Evolutionary conservation across 345 rosid species (phyloP).

Genomic region (Brassica incana): DNA sequence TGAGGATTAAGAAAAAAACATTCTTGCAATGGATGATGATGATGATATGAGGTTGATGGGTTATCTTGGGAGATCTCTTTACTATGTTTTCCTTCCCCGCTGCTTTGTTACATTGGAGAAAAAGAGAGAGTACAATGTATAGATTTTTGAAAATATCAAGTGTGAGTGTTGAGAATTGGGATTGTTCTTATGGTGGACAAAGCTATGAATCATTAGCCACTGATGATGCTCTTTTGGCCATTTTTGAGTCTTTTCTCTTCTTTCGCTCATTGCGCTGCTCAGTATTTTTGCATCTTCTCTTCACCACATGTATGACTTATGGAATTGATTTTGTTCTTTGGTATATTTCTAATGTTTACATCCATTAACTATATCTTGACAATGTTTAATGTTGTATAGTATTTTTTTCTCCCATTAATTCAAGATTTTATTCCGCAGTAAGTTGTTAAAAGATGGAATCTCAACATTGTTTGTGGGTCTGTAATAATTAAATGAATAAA

Average conservation of each 20-base stretch:
- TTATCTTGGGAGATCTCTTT: slow-evolving; percentile 30
- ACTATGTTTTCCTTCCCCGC: background rate
- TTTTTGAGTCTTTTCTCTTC: background rate
- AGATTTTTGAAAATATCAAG: slow-evolving; percentile 2
- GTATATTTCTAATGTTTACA: background rate
- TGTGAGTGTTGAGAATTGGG: slow-evolving; percentile 19
- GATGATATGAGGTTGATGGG: slow-evolving; percentile 24
- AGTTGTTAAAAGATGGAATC: background rate
- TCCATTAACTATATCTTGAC: background rate
- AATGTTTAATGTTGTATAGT: background rate
- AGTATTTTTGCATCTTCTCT: background rate
- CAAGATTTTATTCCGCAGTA: background rate
- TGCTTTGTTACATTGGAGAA: slow-evolving; percentile 19
- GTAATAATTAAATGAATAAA: background rate
- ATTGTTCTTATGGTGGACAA: slow-evolving; percentile 7
- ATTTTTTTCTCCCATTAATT: background rate
- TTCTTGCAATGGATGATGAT: slow-evolving; percentile 18
- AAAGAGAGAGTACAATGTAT: slow-evolving; percentile 28
- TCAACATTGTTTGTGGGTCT: background rate
- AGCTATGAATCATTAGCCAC: slow-evolving; percentile 17
- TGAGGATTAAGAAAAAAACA: background rate
- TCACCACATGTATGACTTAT: background rate
- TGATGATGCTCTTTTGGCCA: background rate
- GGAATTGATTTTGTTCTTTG: background rate
- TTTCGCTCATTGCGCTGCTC: background rate